phyloP scores from a whole-genome alignment of 164 flowering plant species.

The Chloranthus sessilifolius region DNA sequence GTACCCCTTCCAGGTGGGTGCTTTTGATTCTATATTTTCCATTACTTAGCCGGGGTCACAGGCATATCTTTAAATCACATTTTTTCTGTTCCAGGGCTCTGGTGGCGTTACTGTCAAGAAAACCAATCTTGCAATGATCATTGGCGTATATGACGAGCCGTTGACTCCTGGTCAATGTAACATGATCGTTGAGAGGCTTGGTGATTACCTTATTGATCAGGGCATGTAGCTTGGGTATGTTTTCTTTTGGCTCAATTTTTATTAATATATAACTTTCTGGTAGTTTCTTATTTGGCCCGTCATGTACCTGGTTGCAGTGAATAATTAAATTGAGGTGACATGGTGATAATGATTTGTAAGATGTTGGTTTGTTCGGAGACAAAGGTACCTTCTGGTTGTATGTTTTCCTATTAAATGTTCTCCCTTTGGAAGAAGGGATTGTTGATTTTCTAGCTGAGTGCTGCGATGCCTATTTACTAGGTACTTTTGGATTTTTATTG shows the following conservation, averaged over 20 bases:
- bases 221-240: constrained; percentile 14
- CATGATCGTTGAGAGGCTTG: constrained; percentile 22
- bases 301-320: constrained; percentile 10
- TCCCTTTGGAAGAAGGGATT: background rate
- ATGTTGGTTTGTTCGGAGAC: constrained; percentile 9
- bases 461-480: no score
- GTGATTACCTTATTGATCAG: constrained; percentile 19
- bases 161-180: constrained; percentile 19
- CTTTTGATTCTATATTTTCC: no score
- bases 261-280: no score
- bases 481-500: no score
- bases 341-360: no score
- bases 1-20: no score
- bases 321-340: constrained; percentile 1
- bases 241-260: background rate
- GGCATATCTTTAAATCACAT: no score
- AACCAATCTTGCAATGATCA: constrained; percentile 16
- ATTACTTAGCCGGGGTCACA: no score
- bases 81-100: constrained; percentile 12
- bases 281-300: constrained; percentile 5
- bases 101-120: constrained; percentile 19
- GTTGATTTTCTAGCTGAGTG: no score
- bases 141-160: constrained; percentile 21
- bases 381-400: background rate
- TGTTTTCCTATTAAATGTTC: constrained; percentile 1